Base-by-base conservation (phyloP, 2,329 filamentous ascomycete species). In the Ampelomyces quisqualis region DNA sequence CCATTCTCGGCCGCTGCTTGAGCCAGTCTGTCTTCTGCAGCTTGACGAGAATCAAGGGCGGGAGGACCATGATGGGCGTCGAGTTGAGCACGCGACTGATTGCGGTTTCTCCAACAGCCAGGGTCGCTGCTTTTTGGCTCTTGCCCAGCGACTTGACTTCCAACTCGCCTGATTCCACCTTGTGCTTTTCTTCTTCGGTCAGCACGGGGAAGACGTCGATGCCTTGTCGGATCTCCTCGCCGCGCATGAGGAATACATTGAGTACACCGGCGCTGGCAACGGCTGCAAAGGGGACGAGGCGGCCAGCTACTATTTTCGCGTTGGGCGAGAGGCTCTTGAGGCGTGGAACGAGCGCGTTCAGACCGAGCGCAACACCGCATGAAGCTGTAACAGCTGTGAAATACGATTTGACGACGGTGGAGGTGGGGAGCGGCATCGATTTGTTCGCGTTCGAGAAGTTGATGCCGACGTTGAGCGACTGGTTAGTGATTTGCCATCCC, bases 401-500 rank as follows among this genome's bases (percentile, higher is more conserved):
- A 76, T 97, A 98, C 36, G 90, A 96, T 70, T 95, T 84, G 48
- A 85, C 80, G 49, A 98, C 84, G 55, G 88, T 87, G 15, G 81
- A 80, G 44, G 82, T 85, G 14, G 87, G 86, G 49, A 97, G 79
- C 1, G 91, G 89, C 3, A 89, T 90, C 26, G 90, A 95, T 71
- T 98, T 98, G 79, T 98, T 98, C 50, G 91, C 89, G 69, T 98
- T 98, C 64, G 91, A 88, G 67, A 83, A 90, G 78, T 98, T 98
- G 77, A 98, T 91, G 55, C 89, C 91, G 19, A 98, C 93, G 68
- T 98, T 98, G 58, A 98, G 84, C 9, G 90, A 96, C 74, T 98
- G 93, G 72, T 98, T 98, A 55, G 87, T 82, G 43, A 96, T 82
- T 73, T 98, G 93, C 93, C 93, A 98, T 53, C 85, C 84, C 24